Evolutionary conservation across 1,139 yeast species (phyloP).

Genomic region (Debaryomyces coudertii): DNA sequence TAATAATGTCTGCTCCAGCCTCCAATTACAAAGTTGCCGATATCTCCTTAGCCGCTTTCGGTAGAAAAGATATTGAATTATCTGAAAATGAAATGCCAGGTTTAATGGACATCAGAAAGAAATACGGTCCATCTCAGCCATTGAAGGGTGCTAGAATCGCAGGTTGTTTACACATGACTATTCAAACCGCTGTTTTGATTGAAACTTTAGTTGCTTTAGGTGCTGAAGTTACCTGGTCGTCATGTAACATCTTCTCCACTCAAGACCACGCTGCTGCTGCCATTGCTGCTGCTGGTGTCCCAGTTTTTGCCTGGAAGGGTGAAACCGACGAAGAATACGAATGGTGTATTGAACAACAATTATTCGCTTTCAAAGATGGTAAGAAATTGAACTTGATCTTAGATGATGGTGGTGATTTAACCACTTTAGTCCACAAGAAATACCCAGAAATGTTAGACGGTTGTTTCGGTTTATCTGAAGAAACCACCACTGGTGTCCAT

Average conservation of each 20-base stretch:
- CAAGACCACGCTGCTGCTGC: conserved; percentile 99
- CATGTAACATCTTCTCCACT: conserved; percentile 99
- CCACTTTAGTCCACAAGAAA: conserved; percentile 95
- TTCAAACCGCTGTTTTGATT: conserved; percentile 98
- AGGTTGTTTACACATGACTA: conserved; percentile 99
- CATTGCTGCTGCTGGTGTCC: conserved; percentile 99
- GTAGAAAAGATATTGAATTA: conserved; percentile 98
- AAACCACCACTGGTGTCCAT: conserved; percentile 99
- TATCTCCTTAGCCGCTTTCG: conserved; percentile 98
- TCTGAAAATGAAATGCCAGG: conserved; percentile 99
- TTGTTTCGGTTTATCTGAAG: conserved; percentile 98
- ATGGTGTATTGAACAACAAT: conserved; percentile 99
- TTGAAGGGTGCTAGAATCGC: conserved; percentile 99
- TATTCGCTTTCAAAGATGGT: conserved; percentile 96
- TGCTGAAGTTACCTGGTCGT: conserved; percentile 99
- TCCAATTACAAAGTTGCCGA: conserved; percentile 94
- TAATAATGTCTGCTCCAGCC: conserved; percentile 36
- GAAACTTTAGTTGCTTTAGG: conserved; percentile 97
- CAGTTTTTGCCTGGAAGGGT: conserved; percentile 99
- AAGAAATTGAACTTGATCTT: conserved; percentile 95
- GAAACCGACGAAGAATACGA: conserved; percentile 99
- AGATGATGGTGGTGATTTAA: conserved; percentile 99
- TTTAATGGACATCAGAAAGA: conserved; percentile 94
- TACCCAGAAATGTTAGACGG: conserved; percentile 96
- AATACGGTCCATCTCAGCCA: conserved; percentile 92